Base-by-base conservation (phyloP, 148 eudicot genomes). In the Fallopia convolvulus region DNA sequence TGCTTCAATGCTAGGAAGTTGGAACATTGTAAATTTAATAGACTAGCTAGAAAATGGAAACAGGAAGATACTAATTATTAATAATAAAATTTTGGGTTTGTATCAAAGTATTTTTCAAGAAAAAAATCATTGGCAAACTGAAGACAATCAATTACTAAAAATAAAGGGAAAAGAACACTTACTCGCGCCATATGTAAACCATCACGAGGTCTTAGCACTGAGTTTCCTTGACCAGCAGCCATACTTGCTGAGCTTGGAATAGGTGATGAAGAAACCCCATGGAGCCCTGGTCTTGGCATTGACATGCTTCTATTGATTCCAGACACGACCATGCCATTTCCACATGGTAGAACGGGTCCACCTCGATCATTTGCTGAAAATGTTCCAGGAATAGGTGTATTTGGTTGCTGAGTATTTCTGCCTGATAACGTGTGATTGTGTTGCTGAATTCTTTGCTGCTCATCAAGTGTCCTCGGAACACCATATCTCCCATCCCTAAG, bases 391-490 rank as follows among this genome's bases (percentile, higher is more conserved):
- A 86, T 56, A 71, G 91, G 66, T 40, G 81, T 26, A 78, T 79
- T 81, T 15, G 92, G 63, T 56, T 87, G 88, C 50, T 84, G 89
- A 76, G 80, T 76, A 78, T 85, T 93, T 85, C 99, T 89, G 68
- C 89, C 86, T 50, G 95, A 78, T 48, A 88, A 46, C 86, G 86
- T 83, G 49, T 86, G 90, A 82, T 82, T 90, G 75, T 87, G 86
- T 77, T 88, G 89, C 72, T 88, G 92, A 68, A 84, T 74, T 81
- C 96, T 90, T 83, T 90, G 92, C 44, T 88, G 97, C 58, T 94
- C 99, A 76, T 92, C 97, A 44, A 83, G 82, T 78, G 94, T 73
- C 82, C 99, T 89, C 42, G 90, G 90, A 72, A 83, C 71, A 20
- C 84, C 80, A 83, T 84, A 89, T 84, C 96, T 90, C 66, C 82